phyloP scores from a whole-genome alignment of 306 rosid species.

The Malus domestica region DNA sequence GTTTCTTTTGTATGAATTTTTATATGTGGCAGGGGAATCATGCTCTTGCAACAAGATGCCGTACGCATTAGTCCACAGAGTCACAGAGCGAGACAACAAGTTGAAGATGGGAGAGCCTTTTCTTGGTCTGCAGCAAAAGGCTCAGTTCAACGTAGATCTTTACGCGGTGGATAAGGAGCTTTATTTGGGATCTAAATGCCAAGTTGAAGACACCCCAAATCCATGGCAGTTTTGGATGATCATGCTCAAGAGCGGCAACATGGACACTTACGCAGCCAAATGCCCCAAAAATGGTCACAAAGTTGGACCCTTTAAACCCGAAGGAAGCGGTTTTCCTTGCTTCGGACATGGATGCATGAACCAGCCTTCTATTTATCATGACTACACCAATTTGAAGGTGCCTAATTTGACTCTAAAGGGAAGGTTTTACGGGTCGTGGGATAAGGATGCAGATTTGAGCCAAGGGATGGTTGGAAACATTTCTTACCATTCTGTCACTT shows the following conservation, averaged over 20 bases:
- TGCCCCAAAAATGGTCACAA: constrained; percentile 39
- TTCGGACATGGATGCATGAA: constrained; percentile 57
- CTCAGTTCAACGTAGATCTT: constrained; percentile 17
- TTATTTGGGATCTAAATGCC: constrained; percentile 39
- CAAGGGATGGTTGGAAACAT: constrained; percentile 15
- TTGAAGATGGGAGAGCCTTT: constrained; percentile 34
- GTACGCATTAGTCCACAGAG: constrained; percentile 36
- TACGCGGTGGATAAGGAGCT: constrained; percentile 38
- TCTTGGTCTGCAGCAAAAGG: constrained; percentile 19
- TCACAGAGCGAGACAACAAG: constrained; percentile 38
- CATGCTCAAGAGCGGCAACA: constrained; percentile 58
- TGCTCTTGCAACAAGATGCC: constrained; percentile 31
- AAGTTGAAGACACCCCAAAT: constrained; percentile 36
- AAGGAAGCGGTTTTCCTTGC: constrained; percentile 36
- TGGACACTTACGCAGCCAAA: constrained; percentile 44
- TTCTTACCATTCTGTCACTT: constrained; percentile 46
- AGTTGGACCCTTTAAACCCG: constrained; percentile 24
- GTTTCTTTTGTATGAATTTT: no score
- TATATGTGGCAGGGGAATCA: constrained; percentile 14
- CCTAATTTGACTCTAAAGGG: constrained; percentile 25
- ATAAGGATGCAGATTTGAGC: constrained; percentile 21
- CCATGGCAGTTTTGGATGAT: constrained; percentile 69
- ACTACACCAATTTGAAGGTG: constrained; percentile 35
- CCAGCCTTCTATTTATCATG: constrained; percentile 46
- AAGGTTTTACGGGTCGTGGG: constrained; percentile 53